Base-by-base conservation (phyloP, 2,329 filamentous ascomycete species). In the Verticillium klebahnii region DNA sequence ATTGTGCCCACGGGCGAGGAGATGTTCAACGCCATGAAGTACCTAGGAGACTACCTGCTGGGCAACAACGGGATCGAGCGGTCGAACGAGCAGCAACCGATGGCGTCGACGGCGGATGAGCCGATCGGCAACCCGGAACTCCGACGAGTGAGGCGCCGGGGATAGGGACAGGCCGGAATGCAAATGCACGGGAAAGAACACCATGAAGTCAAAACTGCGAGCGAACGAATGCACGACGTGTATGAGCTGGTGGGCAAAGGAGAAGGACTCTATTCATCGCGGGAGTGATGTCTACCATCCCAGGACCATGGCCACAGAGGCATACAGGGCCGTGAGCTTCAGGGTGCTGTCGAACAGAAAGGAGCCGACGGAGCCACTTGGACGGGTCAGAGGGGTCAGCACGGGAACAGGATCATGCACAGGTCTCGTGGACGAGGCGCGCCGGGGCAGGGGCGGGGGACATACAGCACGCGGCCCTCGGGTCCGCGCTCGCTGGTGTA, bases 1-100 rank as follows among this genome's bases (percentile, higher is more conserved):
- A 98, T 98, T 63, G 80, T 96, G 2, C 93, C 94, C 0, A 95
- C 92, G 0, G 94, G 95, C 9, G 88, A 94, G 74, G 95, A 99
- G 74, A 85, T 94, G 50, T 87, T 94, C 67, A 89, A 90, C 67
- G 92, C 93, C 0, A 82, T 97, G 65, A 85, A 93, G 71, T 93
- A 93, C 68, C 88, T 97, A 69, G 93, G 91, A 2, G 87, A 90
- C 67, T 97, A 92, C 70, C 78, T 95, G 62, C 78, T 92, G 15
- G 86, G 87, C 1, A 89, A 89, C 68, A 89, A 89, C 66, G 87
- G 87, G 1, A 88, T 88, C 65, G 86, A 89, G 69, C 76, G 61
- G 40, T 61, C 61, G 17, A 57, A 52, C 8, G 58, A 60, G 25
- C 34, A 55, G 17, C 29, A 25, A 1, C 9, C 36, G 2, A 11